Evolutionary conservation across 2,329 filamentous ascomycete genomes (phyloP).

Genomic region (Beauveria asiatica): DNA sequence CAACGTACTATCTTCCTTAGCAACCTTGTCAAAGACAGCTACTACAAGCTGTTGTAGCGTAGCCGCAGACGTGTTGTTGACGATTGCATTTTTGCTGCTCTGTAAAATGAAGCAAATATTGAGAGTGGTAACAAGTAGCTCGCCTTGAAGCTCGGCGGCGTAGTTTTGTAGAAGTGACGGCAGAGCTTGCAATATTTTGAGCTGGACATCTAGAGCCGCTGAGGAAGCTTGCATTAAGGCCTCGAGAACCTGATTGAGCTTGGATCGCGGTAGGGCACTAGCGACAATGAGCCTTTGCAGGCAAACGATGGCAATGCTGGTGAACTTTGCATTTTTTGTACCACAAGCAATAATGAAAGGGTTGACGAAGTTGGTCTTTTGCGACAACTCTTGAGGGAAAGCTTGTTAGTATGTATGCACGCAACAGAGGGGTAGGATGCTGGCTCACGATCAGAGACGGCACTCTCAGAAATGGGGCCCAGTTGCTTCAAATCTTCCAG

Average conservation of each 20-base stretch:
- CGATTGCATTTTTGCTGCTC: constrained; percentile 82
- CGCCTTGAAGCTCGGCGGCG: constrained; percentile 67
- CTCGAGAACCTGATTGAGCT: constrained; percentile 78
- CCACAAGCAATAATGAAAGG: constrained; percentile 91
- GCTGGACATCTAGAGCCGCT: constrained; percentile 77
- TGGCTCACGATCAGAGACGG: constrained; percentile 28
- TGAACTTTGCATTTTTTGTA: constrained; percentile 85
- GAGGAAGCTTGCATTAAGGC: constrained; percentile 78
- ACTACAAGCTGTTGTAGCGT: constrained; percentile 91
- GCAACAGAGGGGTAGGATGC: neutral
- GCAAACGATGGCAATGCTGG: constrained; percentile 77
- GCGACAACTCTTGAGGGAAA: constrained; percentile 65
- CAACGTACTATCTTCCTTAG: constrained; percentile 64
- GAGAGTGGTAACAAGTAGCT: constrained; percentile 70
- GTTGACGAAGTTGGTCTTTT: constrained; percentile 75
- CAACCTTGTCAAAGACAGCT: constrained; percentile 86
- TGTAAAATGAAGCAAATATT: constrained; percentile 91
- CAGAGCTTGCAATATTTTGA: constrained; percentile 89
- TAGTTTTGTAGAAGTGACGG: constrained; percentile 90
- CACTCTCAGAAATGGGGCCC: constrained; percentile 27
- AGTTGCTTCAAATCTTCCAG: constrained; percentile 70
- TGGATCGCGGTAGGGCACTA: constrained; percentile 66
- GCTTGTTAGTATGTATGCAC: constrained; percentile 16
- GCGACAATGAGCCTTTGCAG: constrained; percentile 82
- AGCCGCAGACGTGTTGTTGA: constrained; percentile 93